These are phyloP conservation scores for Quercus bicolor DNA, from an alignment of 306 rosid species.

Conservation along the genomic window DNA sequence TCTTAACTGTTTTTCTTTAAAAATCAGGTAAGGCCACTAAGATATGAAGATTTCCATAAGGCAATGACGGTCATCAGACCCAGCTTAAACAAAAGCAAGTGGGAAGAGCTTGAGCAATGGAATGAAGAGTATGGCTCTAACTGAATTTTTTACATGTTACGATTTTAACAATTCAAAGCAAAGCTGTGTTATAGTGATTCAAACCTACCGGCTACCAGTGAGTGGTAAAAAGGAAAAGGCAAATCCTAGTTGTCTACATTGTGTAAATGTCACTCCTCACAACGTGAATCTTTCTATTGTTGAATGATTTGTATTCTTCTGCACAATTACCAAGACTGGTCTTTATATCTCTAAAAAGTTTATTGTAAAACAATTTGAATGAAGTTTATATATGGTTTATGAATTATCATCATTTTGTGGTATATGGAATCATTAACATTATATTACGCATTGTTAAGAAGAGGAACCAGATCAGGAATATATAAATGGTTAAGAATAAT, in stretches of 20 bases:
- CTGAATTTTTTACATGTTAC: slow-evolving; percentile 28
- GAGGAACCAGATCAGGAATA: too few relatives aligned
- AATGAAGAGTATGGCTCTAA: slow-evolving; percentile 87
- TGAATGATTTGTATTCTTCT: too few relatives aligned
- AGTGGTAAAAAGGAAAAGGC: neutral
- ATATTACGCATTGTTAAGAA: too few relatives aligned
- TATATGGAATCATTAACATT: too few relatives aligned
- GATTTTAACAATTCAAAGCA: slow-evolving; percentile 1
- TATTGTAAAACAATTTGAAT: too few relatives aligned
- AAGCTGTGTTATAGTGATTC: slow-evolving; percentile 20
- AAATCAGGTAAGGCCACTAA: slow-evolving; percentile 67
- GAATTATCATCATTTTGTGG: too few relatives aligned
- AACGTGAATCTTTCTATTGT: neutral
- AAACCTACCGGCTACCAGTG: slow-evolving; percentile 21
- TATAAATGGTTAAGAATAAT: too few relatives aligned
- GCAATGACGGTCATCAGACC: slow-evolving; percentile 87
- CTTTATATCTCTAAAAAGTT: too few relatives aligned
- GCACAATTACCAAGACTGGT: too few relatives aligned
- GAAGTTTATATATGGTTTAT: too few relatives aligned
- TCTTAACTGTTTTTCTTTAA: slow-evolving; percentile 5
- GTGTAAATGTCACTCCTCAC: slow-evolving; percentile 8
- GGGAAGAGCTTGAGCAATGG: slow-evolving; percentile 93
- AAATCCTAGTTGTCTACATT: neutral
- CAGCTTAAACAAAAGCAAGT: slow-evolving; percentile 84
- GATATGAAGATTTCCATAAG: slow-evolving; percentile 68